A percentile compares a stretch with the other conserved stretches of the same genome.
Conservation (phyloP, 1,284 basidiomycete species). For the Sanguinoderma infundibulare region DNA sequence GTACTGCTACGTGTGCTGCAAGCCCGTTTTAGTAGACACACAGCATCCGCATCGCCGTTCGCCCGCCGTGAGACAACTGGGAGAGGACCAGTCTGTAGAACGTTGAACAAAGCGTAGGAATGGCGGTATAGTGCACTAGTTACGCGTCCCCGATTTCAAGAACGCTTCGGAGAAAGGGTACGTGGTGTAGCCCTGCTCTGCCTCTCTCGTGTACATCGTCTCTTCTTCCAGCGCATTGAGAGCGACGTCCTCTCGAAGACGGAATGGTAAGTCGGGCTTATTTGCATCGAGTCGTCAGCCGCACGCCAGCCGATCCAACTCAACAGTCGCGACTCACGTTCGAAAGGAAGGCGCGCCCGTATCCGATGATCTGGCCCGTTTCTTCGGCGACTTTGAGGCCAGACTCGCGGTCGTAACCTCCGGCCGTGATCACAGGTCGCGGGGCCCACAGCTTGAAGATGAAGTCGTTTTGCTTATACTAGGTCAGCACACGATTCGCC, state of each 20-base stretch:
- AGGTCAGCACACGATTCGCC: neutral
- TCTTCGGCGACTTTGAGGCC: conserved; percentile 34
- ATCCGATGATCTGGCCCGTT: conserved; percentile 44
- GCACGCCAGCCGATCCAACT: neutral
- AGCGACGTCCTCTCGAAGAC: conserved; percentile 6
- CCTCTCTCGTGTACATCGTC: conserved; percentile 17
- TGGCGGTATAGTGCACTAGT: no score
- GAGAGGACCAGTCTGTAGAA: no score
- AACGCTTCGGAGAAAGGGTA: conserved; percentile 14
- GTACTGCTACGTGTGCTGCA: no score
- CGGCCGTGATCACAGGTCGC: conserved; percentile 38
- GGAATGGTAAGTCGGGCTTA: conserved; percentile 19
- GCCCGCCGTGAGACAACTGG: no score
- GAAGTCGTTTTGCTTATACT: conserved; percentile 31
- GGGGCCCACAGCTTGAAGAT: conserved; percentile 34
- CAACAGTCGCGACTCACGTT: conserved; percentile 36
- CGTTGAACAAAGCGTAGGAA: no score
- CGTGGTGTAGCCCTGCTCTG: conserved; percentile 26
- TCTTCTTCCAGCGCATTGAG: neutral
- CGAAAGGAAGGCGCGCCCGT: conserved; percentile 51
- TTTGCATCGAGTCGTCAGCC: conserved; percentile 29
- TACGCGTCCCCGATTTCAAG: neutral
- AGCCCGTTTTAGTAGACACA: no score
- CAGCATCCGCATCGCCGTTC: no score
- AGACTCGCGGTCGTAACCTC: conserved; percentile 36